phyloP scores from a whole-genome alignment of 2,329 filamentous ascomycete species.

The Fusarium scirpi region DNA sequence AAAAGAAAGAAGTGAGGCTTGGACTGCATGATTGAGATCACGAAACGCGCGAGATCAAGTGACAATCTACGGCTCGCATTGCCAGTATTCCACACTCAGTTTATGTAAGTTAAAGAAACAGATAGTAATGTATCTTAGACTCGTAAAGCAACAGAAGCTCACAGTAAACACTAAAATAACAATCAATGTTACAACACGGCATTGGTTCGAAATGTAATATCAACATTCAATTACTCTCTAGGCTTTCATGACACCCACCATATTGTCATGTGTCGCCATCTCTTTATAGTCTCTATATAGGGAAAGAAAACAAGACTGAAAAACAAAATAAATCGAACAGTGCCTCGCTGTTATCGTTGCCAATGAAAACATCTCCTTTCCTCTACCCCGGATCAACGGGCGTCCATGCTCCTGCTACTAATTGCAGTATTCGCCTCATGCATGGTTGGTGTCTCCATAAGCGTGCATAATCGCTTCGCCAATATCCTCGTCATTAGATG shows the following conservation, averaged over 20 bases:
- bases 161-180: not conserved
- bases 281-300: not conserved
- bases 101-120: not conserved
- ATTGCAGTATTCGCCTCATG: not conserved
- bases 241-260: not conserved
- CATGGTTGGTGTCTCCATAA: not conserved
- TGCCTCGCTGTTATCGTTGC: not conserved
- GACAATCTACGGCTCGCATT: constrained; percentile 6
- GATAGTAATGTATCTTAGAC: not conserved
- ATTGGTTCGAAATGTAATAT: not conserved
- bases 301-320: not conserved
- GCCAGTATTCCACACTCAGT: not conserved
- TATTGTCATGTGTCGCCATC: not conserved
- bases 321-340: not conserved
- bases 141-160: not conserved
- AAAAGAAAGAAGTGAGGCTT: not conserved
- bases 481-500: constrained; percentile 7
- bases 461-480: not conserved
- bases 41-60: constrained; percentile 33
- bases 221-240: not conserved
- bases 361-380: not conserved
- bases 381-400: no score
- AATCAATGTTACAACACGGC: not conserved
- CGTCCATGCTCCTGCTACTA: not conserved
- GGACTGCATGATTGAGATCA: constrained; percentile 20